Evolutionary conservation across 164 flowering plant species (phyloP).

Genomic region (Kalanchoe fedtschenkoi): DNA sequence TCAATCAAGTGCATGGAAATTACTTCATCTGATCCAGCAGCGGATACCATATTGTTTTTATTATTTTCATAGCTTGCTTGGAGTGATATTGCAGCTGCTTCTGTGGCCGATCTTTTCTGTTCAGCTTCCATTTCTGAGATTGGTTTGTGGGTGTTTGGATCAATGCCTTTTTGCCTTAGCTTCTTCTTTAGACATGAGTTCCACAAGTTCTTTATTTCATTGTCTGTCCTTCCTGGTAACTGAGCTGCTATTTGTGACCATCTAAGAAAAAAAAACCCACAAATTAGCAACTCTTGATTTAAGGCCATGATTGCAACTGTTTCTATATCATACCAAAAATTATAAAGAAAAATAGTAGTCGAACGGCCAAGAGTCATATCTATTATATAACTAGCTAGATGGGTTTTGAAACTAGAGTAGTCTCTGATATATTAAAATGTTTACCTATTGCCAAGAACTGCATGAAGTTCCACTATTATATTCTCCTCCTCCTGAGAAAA

Average conservation of each 20-base stretch:
- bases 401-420: too few species aligned
- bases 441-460: conserved; percentile 83
- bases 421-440: neutral
- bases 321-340: too few species aligned
- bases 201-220: conserved; percentile 52
- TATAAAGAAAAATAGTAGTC: too few species aligned
- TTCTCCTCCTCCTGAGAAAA: conserved; percentile 73
- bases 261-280: too few species aligned
- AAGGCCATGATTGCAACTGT: too few species aligned
- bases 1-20: neutral
- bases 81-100: conserved; percentile 20
- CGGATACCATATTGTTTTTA: conserved; percentile 15
- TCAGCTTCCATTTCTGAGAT: conserved; percentile 34
- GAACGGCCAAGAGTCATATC: too few species aligned
- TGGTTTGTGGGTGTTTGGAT: conserved; percentile 78
- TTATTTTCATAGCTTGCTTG: conserved; percentile 11
- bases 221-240: conserved; percentile 85
- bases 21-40: conserved; percentile 16
- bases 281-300: too few species aligned
- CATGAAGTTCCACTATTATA: conserved; percentile 71
- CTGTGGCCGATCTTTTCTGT: too few species aligned
- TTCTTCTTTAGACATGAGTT: conserved; percentile 59
- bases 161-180: conserved; percentile 81
- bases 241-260: conserved; percentile 98
- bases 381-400: too few species aligned